Conservation (phyloP, 2,329 filamentous ascomycete species). For the Berkeleyomyces rouxiae region DNA sequence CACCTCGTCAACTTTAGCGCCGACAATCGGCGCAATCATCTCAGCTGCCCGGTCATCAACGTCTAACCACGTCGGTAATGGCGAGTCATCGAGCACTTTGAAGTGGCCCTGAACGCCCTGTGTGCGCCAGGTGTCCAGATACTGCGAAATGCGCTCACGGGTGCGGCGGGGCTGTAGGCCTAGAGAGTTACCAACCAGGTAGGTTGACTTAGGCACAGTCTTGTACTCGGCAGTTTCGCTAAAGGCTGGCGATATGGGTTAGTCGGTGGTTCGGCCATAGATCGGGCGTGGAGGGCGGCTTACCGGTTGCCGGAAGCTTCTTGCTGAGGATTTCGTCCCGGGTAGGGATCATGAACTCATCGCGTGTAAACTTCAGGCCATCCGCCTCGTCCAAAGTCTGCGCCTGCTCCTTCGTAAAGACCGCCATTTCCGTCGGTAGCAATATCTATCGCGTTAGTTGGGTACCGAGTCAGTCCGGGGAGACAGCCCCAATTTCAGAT, state of each 20-base stretch:
- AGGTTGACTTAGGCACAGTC: conserved; percentile 32
- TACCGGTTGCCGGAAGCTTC: conserved; percentile 17
- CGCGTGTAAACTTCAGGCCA: conserved; percentile 35
- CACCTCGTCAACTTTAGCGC: conserved; percentile 51
- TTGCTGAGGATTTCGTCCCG: conserved; percentile 19
- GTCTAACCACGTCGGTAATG: conserved; percentile 54
- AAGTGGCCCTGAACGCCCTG: conserved; percentile 74
- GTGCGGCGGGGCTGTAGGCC: conserved; percentile 56
- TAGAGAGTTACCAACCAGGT: conserved; percentile 81
- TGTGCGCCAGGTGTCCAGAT: conserved; percentile 62
- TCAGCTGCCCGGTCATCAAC: conserved; percentile 51
- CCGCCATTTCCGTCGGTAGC: neutral
- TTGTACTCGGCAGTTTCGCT: neutral
- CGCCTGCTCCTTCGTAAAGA: conserved; percentile 11
- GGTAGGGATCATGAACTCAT: conserved; percentile 56
- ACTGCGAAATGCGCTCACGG: conserved; percentile 45
- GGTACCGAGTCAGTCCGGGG: neutral
- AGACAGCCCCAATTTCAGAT: no score
- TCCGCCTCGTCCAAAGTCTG: conserved; percentile 36
- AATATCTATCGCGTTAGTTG: neutral
- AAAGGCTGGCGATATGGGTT: conserved; percentile 4
- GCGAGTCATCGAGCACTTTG: conserved; percentile 45
- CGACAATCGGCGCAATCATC: conserved; percentile 53
- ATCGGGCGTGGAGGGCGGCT: neutral
- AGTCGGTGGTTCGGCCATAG: neutral